These are phyloP conservation scores for Lactarius evosmus DNA, from an alignment of 768 basidiomycete genomes.

Conservation along the genomic window DNA sequence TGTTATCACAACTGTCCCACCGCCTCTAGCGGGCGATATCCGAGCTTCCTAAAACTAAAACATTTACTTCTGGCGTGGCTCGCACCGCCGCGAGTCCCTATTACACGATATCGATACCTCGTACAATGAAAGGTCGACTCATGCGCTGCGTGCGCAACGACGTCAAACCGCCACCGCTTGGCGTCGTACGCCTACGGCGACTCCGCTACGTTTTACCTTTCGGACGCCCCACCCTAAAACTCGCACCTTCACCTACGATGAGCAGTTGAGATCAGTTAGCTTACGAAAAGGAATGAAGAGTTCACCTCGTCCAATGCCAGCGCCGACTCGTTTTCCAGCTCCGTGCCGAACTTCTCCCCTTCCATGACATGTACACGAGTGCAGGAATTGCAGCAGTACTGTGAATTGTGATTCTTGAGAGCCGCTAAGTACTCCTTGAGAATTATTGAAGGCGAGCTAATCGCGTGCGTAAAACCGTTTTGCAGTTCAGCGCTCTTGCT, in stretches of 20 bases:
- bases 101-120: background rate
- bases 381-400: background rate
- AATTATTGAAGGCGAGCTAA: background rate
- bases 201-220: too few relatives aligned
- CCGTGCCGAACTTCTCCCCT: background rate
- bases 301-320: constrained; percentile 4
- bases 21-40: background rate
- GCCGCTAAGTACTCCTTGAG: constrained; percentile 2
- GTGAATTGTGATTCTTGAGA: background rate
- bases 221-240: too few relatives aligned
- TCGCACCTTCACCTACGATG: too few relatives aligned
- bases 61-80: background rate
- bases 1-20: background rate
- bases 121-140: too few relatives aligned
- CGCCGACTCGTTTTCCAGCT: background rate
- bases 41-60: background rate
- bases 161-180: too few relatives aligned
- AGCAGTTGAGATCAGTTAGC: background rate
- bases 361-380: background rate
- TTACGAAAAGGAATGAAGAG: background rate
- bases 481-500: background rate
- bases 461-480: background rate
- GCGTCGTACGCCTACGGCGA: too few relatives aligned
- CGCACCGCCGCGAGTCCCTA: background rate
- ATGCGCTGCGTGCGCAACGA: too few relatives aligned